phyloP scores from a whole-genome alignment of 148 eudicot species.

The Polygonum aviculare region DNA sequence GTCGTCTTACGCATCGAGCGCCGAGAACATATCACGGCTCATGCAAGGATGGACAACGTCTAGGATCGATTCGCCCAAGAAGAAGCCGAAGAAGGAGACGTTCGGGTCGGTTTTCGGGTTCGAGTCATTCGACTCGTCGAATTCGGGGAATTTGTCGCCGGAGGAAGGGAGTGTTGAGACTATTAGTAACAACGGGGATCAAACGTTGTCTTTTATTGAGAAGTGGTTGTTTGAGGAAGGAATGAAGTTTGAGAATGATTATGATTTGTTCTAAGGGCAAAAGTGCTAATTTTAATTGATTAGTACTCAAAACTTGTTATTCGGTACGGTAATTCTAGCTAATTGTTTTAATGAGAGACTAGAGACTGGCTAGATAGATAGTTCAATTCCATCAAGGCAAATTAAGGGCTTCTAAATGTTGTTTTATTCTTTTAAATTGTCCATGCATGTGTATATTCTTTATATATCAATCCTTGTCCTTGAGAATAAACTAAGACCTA shows the following conservation, averaged over 20 bases:
- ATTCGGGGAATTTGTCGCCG: constrained; percentile 5
- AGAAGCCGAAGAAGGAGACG: background rate
- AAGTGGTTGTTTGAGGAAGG: constrained; percentile 71
- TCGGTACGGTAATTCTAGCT: background rate
- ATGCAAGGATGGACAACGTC: constrained; percentile 41
- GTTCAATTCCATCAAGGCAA: too few relatives aligned
- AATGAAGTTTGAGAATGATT: constrained; percentile 4
- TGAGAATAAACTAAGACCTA: background rate
- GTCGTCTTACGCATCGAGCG: constrained; percentile 48
- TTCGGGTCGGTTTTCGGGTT: constrained; percentile 18
- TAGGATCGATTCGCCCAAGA: background rate
- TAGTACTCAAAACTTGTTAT: background rate
- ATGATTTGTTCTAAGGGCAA: background rate
- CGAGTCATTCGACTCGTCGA: constrained; percentile 20
- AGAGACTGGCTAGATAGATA: background rate
- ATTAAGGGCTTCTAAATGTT: background rate
- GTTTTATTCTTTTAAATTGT: background rate
- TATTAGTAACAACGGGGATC: too few relatives aligned
- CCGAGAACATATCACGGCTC: constrained; percentile 65
- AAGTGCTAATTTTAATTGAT: background rate
- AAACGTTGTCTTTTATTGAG: constrained; percentile 37
- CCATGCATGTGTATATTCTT: background rate
- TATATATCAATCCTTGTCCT: background rate
- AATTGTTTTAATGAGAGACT: background rate
- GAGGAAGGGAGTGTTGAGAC: constrained; percentile 12